Base-by-base conservation (phyloP, 2,329 filamentous ascomycete genomes). In the Dothidotthia symphoricarpi region DNA sequence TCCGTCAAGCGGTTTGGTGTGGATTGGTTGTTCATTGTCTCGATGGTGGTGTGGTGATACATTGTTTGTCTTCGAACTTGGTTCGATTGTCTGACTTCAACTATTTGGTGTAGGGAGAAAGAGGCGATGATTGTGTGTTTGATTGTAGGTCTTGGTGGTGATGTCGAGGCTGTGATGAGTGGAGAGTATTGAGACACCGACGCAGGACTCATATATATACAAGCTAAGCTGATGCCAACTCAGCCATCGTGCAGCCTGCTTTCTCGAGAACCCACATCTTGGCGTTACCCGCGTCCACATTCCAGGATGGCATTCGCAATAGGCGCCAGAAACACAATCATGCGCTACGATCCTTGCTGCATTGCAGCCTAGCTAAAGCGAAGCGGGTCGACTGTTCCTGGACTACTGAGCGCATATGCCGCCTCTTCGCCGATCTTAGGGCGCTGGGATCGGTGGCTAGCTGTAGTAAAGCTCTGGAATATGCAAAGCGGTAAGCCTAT, bases 281-380 rank as follows among this genome's bases (percentile, higher is more conserved):
- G 47, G 49, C 52, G 51, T 45, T 47, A 47, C 47, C 33, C 36
- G 42, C 45, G 31, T 39, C 52, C 31, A 47, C 38, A 39, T 27
- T 38, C 47, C 47, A 43, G 49, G 47, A 54, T 45, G 36, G 36
- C 19, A 37, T 35, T 51, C 42, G 45, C 46, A 51, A 44, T 43
- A 45, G 43, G 41, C 36, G 37, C 53, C 45, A 43, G 40, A 45
- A 51, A 46, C 41, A 43, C 51, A 51, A 47, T 49, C 45, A 47
- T 49, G 49, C 45, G 45, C 47, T 34, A 41, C 30, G 36, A 33
- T 41, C 19, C 41, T 49, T 44, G 47, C 49, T 36, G 33, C 36
- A 43, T 43, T 28, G 34, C 36, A 46, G 19, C 5, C 19, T 9
- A 22, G 19, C 19, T 22, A 9, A 6, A 22, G 19, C 19, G 19